A percentile compares a stretch with the other conserved stretches of the same genome.
Evolutionary conservation across 2,329 filamentous ascomycete genomes (phyloP).

Genomic region (Sporothrix globosa): DNA sequence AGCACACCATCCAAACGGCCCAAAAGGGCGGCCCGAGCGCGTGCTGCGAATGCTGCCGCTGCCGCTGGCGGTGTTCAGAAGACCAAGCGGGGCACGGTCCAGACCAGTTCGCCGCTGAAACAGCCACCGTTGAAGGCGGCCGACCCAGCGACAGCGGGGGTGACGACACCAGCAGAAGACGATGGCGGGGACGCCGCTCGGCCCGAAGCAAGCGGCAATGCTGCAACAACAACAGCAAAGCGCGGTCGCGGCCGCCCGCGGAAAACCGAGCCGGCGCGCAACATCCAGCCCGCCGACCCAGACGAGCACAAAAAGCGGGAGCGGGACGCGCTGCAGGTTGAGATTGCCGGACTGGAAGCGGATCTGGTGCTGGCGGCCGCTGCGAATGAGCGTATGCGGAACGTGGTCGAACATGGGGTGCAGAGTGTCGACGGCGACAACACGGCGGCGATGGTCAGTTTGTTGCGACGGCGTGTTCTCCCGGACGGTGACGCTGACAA

Average conservation of each 20-base stretch:
- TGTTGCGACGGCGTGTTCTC: conserved; percentile 50
- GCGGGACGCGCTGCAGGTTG: conserved; percentile 57
- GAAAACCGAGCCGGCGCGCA: conserved; percentile 44
- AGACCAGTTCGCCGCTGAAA: conserved; percentile 56
- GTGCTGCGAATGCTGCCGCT: neutral
- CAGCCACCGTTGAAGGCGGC: conserved; percentile 42
- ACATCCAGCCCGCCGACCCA: conserved; percentile 48
- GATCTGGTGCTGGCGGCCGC: conserved; percentile 61
- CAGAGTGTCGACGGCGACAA: neutral
- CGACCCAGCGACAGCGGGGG: no score
- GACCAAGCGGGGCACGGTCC: neutral
- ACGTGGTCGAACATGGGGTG: neutral
- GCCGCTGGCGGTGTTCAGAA: conserved; percentile 30
- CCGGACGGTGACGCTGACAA: conserved; percentile 43
- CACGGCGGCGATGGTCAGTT: conserved; percentile 45
- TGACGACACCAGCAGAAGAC: neutral
- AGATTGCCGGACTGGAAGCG: conserved; percentile 59
- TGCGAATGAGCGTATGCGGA: conserved; percentile 61
- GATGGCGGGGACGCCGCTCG: neutral
- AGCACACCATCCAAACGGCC: conserved; percentile 56
- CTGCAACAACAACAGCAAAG: no score
- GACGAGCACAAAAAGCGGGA: conserved; percentile 55
- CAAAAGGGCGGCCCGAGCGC: conserved; percentile 41
- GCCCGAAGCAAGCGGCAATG: neutral
- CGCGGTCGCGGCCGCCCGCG: conserved; percentile 2